These are phyloP conservation scores for Leucogyrophana mollusca DNA, from an alignment of 768 basidiomycete genomes.

Conservation along the genomic window DNA sequence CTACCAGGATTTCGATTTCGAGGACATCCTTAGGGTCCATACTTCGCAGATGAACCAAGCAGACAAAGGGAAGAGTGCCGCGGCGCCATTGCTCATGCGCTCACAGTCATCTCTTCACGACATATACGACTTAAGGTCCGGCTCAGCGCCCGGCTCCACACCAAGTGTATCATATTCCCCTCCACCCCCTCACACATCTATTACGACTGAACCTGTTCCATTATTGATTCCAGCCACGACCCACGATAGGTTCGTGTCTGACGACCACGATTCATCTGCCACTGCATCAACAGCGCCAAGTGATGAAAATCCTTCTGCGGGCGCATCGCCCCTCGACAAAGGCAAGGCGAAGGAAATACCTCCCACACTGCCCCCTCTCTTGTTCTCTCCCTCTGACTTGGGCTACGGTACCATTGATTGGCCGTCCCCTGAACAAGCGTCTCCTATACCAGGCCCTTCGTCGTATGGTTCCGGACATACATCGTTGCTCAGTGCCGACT, in stretches of 20 bases:
- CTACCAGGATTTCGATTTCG: background rate
- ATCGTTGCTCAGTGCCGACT: constrained; percentile 37
- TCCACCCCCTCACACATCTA: background rate
- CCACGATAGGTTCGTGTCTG: background rate
- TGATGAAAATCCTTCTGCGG: constrained; percentile 1
- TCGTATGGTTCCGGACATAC: constrained; percentile 34
- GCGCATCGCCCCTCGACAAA: constrained; percentile 40
- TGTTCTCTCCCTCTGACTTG: constrained; percentile 56
- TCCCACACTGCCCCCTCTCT: constrained; percentile 64
- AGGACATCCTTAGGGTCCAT: background rate
- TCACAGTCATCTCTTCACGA: background rate
- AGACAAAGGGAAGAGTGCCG: background rate
- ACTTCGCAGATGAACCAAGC: no score
- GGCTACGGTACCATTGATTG: constrained; percentile 39
- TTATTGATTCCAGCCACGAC: background rate
- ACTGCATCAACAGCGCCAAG: constrained; percentile 1
- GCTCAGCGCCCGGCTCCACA: no score
- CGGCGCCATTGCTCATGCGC: background rate
- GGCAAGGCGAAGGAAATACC: constrained; percentile 53
- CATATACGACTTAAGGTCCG: background rate
- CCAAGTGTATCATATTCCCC: constrained; percentile 1
- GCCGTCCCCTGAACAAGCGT: constrained; percentile 27
- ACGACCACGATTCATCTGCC: background rate
- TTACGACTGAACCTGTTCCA: background rate
- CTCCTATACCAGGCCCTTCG: constrained; percentile 27